Evolutionary conservation across 768 basidiomycete genomes (phyloP), one percentile per base, ranked within the genome.

Genomic region (Lactarius indigo): DNA sequence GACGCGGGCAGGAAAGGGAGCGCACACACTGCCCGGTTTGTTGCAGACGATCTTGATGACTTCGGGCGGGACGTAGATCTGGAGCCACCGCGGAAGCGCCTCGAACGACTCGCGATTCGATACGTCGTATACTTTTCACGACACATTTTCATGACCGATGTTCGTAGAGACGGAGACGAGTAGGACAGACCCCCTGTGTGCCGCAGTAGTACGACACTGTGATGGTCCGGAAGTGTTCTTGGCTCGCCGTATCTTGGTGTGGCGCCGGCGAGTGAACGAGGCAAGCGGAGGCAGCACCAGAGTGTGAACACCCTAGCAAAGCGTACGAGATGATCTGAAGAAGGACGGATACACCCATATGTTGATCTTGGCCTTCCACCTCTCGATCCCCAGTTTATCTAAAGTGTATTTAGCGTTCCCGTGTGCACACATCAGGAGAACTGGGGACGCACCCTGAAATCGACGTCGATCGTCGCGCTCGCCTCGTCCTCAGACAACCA

Each of bases 191-290:
- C 89, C 91, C 91, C 71, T 93, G 90, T 54, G 91, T 91, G 1
- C 91, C 91, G 35, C 96, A 85, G 74, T 98, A 99, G 73, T 98
- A 99, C 10, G 91, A 93, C 3, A 89, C 90, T 5, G 97, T 98
- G 71, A 99, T 90, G 3, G 95, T 97, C 57, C 94, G 84, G 75
- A 98, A 99, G 6, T 96, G 87, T 77, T 99, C 97, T 76, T 98
- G 96, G 0, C 97, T 96, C 59, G 95, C 94, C 0, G 94, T 96
- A 72, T 96, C 94, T 93, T 95, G 72, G 72, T 31, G 31, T 3
- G 4, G 31, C 8, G n/a, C 18, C 37, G 13, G 18, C 26, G 18
- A 28, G 59, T 17, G 10, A 37, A 2, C 41, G 41, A 42, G 5
- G 31, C 31, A 31, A 31, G 31, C 39, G 4, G 4, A 41, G 13